Percentiles rank a stretch among this genome's conserved stretches.
Conservation (phyloP, 192 early-diverging fungal species). For the Chytriomyces hyalinus region DNA sequence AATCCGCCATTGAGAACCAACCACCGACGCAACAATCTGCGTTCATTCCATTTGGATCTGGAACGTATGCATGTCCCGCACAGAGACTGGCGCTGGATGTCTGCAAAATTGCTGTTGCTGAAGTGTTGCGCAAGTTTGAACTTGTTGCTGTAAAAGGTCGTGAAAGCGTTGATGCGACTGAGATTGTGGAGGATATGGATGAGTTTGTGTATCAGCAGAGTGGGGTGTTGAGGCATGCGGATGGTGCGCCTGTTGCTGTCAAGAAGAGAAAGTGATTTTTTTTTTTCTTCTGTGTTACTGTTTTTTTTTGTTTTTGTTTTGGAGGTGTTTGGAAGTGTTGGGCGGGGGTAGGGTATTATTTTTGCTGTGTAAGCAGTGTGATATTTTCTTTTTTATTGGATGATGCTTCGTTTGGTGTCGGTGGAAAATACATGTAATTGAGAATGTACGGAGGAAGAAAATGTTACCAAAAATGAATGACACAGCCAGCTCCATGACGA, state of each 20-base stretch:
- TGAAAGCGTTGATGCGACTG: slow-evolving; percentile 1
- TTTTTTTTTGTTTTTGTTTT: no score
- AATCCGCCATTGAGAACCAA: neutral
- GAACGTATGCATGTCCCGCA: slow-evolving; percentile 19
- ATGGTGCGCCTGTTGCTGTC: slow-evolving; percentile 16
- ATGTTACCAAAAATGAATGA: no score
- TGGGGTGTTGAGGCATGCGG: slow-evolving; percentile 25
- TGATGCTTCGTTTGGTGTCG: no score
- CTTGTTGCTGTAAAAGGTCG: neutral
- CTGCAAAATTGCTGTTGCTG: slow-evolving; percentile 11
- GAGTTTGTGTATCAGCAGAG: slow-evolving; percentile 16
- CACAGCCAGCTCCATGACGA: no score
- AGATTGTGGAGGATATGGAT: slow-evolving; percentile 5
- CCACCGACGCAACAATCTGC: neutral
- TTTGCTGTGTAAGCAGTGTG: no score
- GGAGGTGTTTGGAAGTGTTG: no score
- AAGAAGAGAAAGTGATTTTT: slow-evolving; percentile 29
- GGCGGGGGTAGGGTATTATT: no score
- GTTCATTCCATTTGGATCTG: slow-evolving; percentile 22
- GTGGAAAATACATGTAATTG: no score
- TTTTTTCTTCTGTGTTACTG: no score
- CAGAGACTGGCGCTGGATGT: slow-evolving; percentile 23
- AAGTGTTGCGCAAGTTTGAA: slow-evolving; percentile 29
- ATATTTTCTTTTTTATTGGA: no score
- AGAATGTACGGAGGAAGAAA: no score